phyloP scores from a whole-genome alignment of 768 basidiomycete species.

The Lactarius vividus region DNA sequence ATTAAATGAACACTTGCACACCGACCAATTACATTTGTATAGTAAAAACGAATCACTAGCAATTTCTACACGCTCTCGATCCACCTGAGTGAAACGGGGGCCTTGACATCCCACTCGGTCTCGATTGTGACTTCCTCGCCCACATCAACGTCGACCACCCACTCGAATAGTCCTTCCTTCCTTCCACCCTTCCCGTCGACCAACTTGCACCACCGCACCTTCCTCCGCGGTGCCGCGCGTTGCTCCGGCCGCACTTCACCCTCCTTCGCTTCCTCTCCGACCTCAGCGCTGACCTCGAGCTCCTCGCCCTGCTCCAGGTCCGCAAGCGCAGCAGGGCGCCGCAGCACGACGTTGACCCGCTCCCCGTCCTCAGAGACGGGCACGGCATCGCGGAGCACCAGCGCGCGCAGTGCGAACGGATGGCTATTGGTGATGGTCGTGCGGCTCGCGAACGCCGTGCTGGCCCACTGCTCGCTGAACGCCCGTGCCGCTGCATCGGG shows the following conservation, averaged over 20 bases:
- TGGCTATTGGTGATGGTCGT: slow-evolving; percentile 49
- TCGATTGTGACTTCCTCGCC: slow-evolving; percentile 45
- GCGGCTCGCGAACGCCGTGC: slow-evolving; percentile 40
- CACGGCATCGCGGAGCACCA: slow-evolving; percentile 48
- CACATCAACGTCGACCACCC: slow-evolving; percentile 45
- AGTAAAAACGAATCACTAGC: neutral
- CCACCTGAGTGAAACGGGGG: slow-evolving; percentile 36
- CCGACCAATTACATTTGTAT: slow-evolving; percentile 5
- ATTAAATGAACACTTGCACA: neutral
- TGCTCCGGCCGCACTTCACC: neutral
- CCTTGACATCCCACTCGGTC: slow-evolving; percentile 53
- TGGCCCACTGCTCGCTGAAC: slow-evolving; percentile 45
- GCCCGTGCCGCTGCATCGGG: slow-evolving; percentile 36
- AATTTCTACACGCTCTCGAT: slow-evolving; percentile 21
- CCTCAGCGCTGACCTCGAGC: slow-evolving; percentile 31
- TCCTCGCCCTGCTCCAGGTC: slow-evolving; percentile 43
- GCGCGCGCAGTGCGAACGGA: slow-evolving; percentile 41
- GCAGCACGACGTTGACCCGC: slow-evolving; percentile 44
- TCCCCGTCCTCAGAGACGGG: slow-evolving; percentile 39
- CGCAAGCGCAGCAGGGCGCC: slow-evolving; percentile 47
- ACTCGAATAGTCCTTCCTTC: slow-evolving; percentile 57
- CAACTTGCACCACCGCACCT: slow-evolving; percentile 35
- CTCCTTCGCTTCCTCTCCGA: slow-evolving; percentile 33
- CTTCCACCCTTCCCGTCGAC: slow-evolving; percentile 47
- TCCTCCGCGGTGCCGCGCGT: no score